A percentile compares a stretch with the other conserved stretches of the same genome.
phyloP scores from a whole-genome alignment of 1,139 yeast species.

The Lodderomyces theae region DNA sequence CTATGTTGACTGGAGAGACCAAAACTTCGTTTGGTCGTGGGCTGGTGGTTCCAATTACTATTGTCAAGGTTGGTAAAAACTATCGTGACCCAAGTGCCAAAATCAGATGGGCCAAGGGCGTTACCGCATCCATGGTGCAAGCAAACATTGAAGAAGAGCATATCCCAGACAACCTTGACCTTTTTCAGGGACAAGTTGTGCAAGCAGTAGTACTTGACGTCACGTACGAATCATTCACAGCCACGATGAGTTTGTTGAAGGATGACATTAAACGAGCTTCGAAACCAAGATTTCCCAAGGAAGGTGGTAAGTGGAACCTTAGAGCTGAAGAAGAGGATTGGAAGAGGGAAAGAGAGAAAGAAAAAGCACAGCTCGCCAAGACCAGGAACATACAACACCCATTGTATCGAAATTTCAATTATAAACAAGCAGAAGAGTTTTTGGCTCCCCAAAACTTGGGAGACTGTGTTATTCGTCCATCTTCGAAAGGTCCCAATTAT shows the following conservation, averaged over 20 bases:
- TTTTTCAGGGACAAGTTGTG: slow-evolving; percentile 72
- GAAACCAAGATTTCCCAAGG: slow-evolving; percentile 48
- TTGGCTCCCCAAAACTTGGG: slow-evolving; percentile 89
- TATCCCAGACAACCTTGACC: slow-evolving; percentile 52
- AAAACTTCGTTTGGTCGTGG: slow-evolving; percentile 69
- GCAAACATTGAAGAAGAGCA: slow-evolving; percentile 70
- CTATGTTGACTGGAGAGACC: slow-evolving; percentile 85
- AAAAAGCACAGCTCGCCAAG: slow-evolving; percentile 52
- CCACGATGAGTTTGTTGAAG: slow-evolving; percentile 67
- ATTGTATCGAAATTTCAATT: slow-evolving; percentile 77
- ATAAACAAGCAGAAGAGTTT: slow-evolving; percentile 88
- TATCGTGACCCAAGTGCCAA: slow-evolving; percentile 35
- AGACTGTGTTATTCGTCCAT: slow-evolving; percentile 91
- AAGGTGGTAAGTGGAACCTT: slow-evolving; percentile 76
- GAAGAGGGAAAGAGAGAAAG: slow-evolving; percentile 54
- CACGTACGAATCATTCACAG: slow-evolving; percentile 69
- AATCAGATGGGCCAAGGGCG: slow-evolving; percentile 50
- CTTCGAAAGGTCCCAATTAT: slow-evolving; percentile 84
- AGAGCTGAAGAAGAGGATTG: slow-evolving; percentile 71
- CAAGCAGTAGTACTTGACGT: slow-evolving; percentile 75
- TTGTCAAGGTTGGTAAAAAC: slow-evolving; percentile 53
- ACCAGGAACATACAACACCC: slow-evolving; percentile 90
- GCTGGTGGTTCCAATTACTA: slow-evolving; percentile 73
- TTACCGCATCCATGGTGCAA: slow-evolving; percentile 73
- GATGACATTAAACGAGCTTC: slow-evolving; percentile 64